Base-by-base conservation (phyloP, 768 basidiomycete genomes). In the Boletus tylopilopsis region DNA sequence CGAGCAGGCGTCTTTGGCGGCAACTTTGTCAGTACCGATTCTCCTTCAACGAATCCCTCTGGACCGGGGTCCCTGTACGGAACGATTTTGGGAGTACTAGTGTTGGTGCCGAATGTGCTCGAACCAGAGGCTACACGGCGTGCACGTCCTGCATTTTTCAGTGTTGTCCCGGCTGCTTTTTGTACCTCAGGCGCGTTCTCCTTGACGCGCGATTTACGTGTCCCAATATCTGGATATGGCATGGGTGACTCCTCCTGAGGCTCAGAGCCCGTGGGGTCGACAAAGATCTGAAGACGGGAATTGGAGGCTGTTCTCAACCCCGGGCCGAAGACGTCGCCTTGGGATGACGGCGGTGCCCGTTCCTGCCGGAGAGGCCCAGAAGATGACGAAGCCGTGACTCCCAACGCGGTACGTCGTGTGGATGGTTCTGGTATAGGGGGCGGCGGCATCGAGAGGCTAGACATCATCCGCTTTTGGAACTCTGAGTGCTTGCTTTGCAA, bases 391-490 rank as follows among this genome's bases (percentile, higher is more conserved):
- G 74, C 57, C 16, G 75, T 66, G 33, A 76, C 66, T 4, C 78
- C 73, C 25, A 83, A 68, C 29, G 76, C 78, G 22, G 72, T 63
- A 32, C 76, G 76, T 47, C 73, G 67, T 6, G 66, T 50, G 5
- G 75, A 57, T 15, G 67, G 50, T 27, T 76, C 61, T 45, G 74
- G 66, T 13, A 61, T 49, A 10, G 71, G 63, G 23, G 71, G 70
- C 21, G 73, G 66, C 10, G 72, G 68, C 38, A 72, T 61, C 30
- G 69, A 70, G 2, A 70, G 59, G 34, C 64, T 64, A 22, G 77
- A 73, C 84, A 90, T 87, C 88, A 90, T 94, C 45, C 90, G 87
- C 72, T 79, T 94, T 65, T 94, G 90, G 69, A 97, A 98, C 36
- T 94, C 92, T 45, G 79, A 70, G 62, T 94, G 84, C 56, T 86